Conservation (phyloP, 2,329 filamentous ascomycete genomes). For the Phialophora tarda region DNA sequence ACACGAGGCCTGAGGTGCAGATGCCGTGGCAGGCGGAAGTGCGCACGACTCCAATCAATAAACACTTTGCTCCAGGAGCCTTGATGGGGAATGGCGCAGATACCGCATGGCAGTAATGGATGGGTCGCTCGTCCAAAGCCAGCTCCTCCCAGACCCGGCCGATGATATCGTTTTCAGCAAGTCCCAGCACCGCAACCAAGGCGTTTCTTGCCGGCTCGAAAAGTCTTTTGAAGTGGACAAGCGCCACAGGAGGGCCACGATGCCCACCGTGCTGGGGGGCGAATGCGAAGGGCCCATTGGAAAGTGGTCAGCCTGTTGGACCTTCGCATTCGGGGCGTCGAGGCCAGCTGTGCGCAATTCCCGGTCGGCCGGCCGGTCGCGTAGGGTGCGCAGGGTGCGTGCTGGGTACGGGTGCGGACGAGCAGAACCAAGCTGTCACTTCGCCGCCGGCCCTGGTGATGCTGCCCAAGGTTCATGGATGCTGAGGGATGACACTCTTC, state of each 20-base stretch:
- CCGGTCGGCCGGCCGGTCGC: constrained; percentile 11
- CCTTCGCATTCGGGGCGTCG: constrained; percentile 20
- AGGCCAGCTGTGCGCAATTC: constrained; percentile 12
- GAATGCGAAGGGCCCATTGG: constrained; percentile 18
- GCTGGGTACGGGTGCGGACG: neutral
- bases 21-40: constrained; percentile 35
- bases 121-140: constrained; percentile 31
- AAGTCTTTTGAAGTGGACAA: constrained; percentile 31
- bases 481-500: constrained; percentile 25
- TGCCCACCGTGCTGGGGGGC: constrained; percentile 27
- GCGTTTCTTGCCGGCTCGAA: constrained; percentile 26
- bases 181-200: constrained; percentile 27
- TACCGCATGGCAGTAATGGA: constrained; percentile 26
- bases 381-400: constrained; percentile 2
- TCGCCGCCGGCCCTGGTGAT: constrained; percentile 6
- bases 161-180: constrained; percentile 27
- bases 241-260: constrained; percentile 36
- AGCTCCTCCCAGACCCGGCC: constrained; percentile 31
- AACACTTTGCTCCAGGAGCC: constrained; percentile 30
- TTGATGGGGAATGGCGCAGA: constrained; percentile 33
- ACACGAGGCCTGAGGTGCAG: constrained; percentile 35
- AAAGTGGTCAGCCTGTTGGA: constrained; percentile 29
- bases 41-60: constrained; percentile 27
- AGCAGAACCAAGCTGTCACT: constrained; percentile 21
- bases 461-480: constrained; percentile 33